These are phyloP conservation scores for Claviceps sp. DNA, from an alignment of 2,329 filamentous ascomycete genomes.

Conservation along the genomic window DNA sequence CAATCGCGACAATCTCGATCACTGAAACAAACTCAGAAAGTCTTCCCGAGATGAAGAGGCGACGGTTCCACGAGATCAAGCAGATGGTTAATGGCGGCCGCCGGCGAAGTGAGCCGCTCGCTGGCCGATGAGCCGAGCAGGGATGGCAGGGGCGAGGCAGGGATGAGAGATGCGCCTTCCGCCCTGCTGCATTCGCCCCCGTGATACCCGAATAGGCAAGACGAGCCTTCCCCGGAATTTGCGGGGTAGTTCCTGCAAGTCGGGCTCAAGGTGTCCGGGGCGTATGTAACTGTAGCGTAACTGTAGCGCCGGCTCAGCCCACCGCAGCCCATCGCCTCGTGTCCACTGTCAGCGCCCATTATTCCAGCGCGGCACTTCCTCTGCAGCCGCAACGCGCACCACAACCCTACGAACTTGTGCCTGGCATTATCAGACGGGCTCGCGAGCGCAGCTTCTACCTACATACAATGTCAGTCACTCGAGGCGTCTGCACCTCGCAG, in stretches of 20 bases:
- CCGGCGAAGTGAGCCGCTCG: neutral
- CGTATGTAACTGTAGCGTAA: neutral
- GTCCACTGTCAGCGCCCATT: too few relatives aligned
- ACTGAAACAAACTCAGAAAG: too few relatives aligned
- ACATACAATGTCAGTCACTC: too few relatives aligned
- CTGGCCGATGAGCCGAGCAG: neutral
- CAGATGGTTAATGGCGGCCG: neutral
- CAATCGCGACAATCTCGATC: too few relatives aligned
- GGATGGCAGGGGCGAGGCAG: neutral
- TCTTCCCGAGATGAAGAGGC: neutral
- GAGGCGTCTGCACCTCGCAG: too few relatives aligned
- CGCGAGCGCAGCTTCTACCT: too few relatives aligned
- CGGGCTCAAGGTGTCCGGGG: neutral
- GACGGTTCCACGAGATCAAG: neutral
- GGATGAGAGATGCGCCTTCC: neutral
- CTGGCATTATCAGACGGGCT: too few relatives aligned
- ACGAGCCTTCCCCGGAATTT: constrained; percentile 7
- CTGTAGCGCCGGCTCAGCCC: neutral
- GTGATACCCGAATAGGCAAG: constrained; percentile 7
- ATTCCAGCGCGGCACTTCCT: too few relatives aligned
- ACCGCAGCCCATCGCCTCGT: neutral
- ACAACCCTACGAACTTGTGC: too few relatives aligned
- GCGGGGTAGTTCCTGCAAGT: constrained; percentile 4
- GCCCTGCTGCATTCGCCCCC: neutral
- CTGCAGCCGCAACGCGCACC: too few relatives aligned